phyloP scores from a whole-genome alignment of 1,284 basidiomycete genomes.

The Ganoderma boninense region DNA sequence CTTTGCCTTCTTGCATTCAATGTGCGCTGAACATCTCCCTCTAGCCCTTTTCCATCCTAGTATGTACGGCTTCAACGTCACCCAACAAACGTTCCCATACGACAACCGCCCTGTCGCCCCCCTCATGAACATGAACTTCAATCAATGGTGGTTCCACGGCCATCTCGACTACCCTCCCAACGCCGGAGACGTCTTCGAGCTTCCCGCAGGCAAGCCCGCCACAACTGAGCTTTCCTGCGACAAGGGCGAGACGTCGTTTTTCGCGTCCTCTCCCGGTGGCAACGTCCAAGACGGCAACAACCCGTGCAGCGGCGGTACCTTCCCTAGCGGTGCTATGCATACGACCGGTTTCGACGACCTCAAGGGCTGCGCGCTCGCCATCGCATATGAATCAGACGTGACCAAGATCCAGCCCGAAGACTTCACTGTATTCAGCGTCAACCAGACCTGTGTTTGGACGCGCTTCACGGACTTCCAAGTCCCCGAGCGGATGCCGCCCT shows the following conservation, averaged over 20 bases:
- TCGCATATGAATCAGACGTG: slow-evolving; percentile 72
- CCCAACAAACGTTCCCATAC: slow-evolving; percentile 53
- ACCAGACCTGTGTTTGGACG: slow-evolving; percentile 77
- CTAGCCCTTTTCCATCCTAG: slow-evolving; percentile 43
- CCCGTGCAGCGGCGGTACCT: slow-evolving; percentile 50
- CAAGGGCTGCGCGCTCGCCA: slow-evolving; percentile 73
- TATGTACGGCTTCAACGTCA: slow-evolving; percentile 66
- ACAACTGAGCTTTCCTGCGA: slow-evolving; percentile 64
- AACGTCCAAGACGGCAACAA: slow-evolving; percentile 56
- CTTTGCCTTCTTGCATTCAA: slow-evolving; percentile 1
- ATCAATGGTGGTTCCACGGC: slow-evolving; percentile 77
- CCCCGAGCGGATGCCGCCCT: slow-evolving; percentile 73
- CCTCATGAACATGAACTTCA: slow-evolving; percentile 58
- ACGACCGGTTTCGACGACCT: slow-evolving; percentile 61
- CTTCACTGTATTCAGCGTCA: slow-evolving; percentile 78
- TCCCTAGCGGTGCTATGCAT: slow-evolving; percentile 54
- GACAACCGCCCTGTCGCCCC: slow-evolving; percentile 65
- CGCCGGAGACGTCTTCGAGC: slow-evolving; percentile 59
- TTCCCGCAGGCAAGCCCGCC: slow-evolving; percentile 60
- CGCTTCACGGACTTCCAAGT: slow-evolving; percentile 72
- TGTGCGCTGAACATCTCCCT: background rate
- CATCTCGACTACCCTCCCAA: slow-evolving; percentile 66
- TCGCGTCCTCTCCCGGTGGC: slow-evolving; percentile 51
- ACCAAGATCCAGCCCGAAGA: slow-evolving; percentile 66
- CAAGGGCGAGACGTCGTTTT: slow-evolving; percentile 64